Evolutionary conservation across 2,329 filamentous ascomycete genomes (phyloP).

Genomic region (Aspergillus awamori): DNA sequence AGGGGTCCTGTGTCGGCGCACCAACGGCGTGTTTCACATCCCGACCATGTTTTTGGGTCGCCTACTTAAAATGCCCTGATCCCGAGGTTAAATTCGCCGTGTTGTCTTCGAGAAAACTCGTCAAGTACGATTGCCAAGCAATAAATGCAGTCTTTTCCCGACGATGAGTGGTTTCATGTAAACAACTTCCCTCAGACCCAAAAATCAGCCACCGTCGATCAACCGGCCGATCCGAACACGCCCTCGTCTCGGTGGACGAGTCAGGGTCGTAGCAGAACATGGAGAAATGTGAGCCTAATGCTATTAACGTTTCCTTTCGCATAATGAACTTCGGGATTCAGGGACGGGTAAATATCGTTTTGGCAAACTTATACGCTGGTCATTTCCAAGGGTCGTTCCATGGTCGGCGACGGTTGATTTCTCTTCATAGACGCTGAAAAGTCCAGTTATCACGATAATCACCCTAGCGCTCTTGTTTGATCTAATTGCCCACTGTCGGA

Average conservation of each 20-base stretch:
- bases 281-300: not conserved
- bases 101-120: not conserved
- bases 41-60: not conserved
- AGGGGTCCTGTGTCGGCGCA: not conserved
- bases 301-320: not conserved
- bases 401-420: too few species aligned
- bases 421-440: too few species aligned
- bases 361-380: too few species aligned
- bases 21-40: slow-evolving; percentile 8
- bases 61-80: not conserved
- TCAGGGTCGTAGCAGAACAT: not conserved
- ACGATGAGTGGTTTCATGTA: not conserved
- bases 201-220: not conserved
- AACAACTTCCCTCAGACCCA: not conserved
- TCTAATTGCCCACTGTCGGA: too few species aligned
- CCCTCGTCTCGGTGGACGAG: not conserved
- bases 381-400: too few species aligned
- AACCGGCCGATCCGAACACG: not conserved
- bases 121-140: not conserved
- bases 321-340: not conserved
- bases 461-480: too few species aligned
- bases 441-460: too few species aligned
- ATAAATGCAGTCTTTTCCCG: not conserved
- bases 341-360: not conserved
- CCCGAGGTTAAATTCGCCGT: not conserved